Base-by-base conservation (phyloP, 805 yeast species). In the Aciculoconidium aculeatum region DNA sequence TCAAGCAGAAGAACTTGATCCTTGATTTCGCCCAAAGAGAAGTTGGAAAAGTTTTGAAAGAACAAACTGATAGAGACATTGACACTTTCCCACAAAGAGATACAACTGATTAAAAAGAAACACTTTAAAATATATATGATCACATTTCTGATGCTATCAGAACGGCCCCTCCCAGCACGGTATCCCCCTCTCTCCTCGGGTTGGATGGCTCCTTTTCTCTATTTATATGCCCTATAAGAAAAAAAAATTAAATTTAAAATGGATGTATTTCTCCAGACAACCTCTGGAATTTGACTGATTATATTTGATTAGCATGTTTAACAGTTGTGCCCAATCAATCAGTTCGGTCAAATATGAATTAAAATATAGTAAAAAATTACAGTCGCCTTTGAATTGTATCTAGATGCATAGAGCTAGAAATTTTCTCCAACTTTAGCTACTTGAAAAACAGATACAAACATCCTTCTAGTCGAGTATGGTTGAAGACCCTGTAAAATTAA, bases 1-100 rank as follows among this genome's bases (percentile, higher is more conserved):
- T 80, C 47, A 65, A 59, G 44, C 68, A 64, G 42, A 60, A 49
- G 30, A 54, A 59, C 35, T 45, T 62, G 44, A 45, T 61, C 22
- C 42, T 44, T 17, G 69, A 63, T 39, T 55, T 49, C 31, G 57
- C 58, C 23, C 40, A 49, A 13, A 53, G 48, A 31, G 60, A 59
- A 37, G 50, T 61, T 1, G 38, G 39, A 12, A 54, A 52, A 32
- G 32, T 39, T 21, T 37, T 58, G 23, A 54, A 51, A 33, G 53
- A 53, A 15, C 53, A 51, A 17, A 42, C 61, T 7, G 57, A 58
- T 9, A 44, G 59, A 36, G 51, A 48, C 25, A 27, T 53, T 15
- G 39, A 41, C 15, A 57, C 53, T 16, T 41, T 42, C 23, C 41
- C 36, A 12, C 43, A 42, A 30, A 26, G 31, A 8, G 26, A 36